These are phyloP conservation scores for Epichloe brachyelytri DNA, from an alignment of 2,329 filamentous ascomycete species.

Conservation along the genomic window DNA sequence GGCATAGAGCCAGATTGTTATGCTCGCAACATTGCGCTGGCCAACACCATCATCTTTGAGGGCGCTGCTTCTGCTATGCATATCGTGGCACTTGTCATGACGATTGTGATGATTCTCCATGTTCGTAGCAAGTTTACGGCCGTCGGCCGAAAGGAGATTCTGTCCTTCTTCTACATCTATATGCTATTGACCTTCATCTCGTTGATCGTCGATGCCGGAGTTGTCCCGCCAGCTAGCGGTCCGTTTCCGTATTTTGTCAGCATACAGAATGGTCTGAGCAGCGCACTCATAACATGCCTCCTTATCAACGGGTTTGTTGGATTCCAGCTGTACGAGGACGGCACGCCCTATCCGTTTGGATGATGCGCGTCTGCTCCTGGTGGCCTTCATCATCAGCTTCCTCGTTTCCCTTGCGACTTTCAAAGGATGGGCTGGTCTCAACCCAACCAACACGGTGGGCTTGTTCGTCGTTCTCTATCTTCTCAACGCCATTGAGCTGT, in stretches of 20 bases:
- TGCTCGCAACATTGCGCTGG: slow-evolving; percentile 85
- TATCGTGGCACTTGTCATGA: slow-evolving; percentile 83
- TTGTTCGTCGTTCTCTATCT: slow-evolving; percentile 88
- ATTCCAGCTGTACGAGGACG: slow-evolving; percentile 96
- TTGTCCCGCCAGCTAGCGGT: slow-evolving; percentile 67
- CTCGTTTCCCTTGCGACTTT: slow-evolving; percentile 85
- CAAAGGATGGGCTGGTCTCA: slow-evolving; percentile 77
- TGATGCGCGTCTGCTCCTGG: slow-evolving; percentile 67
- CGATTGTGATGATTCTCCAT: slow-evolving; percentile 93
- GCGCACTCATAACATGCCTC: slow-evolving; percentile 75
- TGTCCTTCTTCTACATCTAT: slow-evolving; percentile 95
- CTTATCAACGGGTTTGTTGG: slow-evolving; percentile 97
- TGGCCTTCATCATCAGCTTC: slow-evolving; percentile 77
- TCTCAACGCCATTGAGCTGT: slow-evolving; percentile 73
- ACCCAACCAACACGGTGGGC: slow-evolving; percentile 73
- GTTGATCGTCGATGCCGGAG: slow-evolving; percentile 82
- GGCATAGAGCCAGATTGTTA: slow-evolving; percentile 88
- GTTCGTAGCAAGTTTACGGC: slow-evolving; percentile 96
- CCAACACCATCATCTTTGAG: slow-evolving; percentile 98
- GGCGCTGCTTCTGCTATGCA: slow-evolving; percentile 84
- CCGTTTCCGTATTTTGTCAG: slow-evolving; percentile 88
- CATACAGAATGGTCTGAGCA: slow-evolving; percentile 71
- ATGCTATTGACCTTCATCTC: slow-evolving; percentile 81
- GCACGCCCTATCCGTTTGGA: slow-evolving; percentile 90
- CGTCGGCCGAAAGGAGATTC: slow-evolving; percentile 63